Evolutionary conservation across 306 rosid species (phyloP).

Genomic region (Arachis hypogaea): DNA sequence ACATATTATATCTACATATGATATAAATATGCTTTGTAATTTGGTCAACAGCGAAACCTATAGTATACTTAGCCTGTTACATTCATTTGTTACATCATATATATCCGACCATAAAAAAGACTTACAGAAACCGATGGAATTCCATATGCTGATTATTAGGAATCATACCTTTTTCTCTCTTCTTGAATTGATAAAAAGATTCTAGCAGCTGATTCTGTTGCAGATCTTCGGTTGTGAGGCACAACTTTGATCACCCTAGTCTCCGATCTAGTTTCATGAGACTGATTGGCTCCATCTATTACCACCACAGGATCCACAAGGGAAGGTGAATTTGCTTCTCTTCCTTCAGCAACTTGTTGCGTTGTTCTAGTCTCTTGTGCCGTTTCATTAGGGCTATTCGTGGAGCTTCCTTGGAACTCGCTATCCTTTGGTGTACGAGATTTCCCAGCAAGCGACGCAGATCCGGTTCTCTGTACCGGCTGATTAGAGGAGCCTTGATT

Average conservation of each 20-base stretch:
- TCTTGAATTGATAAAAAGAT: constrained; percentile 90
- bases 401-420: constrained; percentile 70
- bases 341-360: constrained; percentile 47
- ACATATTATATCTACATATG: constrained; percentile 33
- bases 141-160: constrained; percentile 26
- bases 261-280: constrained; percentile 47
- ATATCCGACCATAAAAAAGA: background rate
- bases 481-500: constrained; percentile 52
- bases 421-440: constrained; percentile 49
- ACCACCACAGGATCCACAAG: constrained; percentile 44
- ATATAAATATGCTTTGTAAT: constrained; percentile 17
- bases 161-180: constrained; percentile 72
- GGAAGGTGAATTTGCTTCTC: constrained; percentile 57
- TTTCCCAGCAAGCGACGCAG: constrained; percentile 40
- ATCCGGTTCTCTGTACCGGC: constrained; percentile 49
- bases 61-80: background rate
- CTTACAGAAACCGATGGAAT: background rate
- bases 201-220: constrained; percentile 91
- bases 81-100: background rate
- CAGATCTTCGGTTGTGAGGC: constrained; percentile 82
- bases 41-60: background rate
- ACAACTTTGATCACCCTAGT: constrained; percentile 81
- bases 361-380: constrained; percentile 26
- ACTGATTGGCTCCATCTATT: constrained; percentile 53
- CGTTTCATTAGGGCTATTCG: constrained; percentile 62